phyloP scores from a whole-genome alignment of 352 stramenopile genomes.

The Phytophthora pluvialis region DNA sequence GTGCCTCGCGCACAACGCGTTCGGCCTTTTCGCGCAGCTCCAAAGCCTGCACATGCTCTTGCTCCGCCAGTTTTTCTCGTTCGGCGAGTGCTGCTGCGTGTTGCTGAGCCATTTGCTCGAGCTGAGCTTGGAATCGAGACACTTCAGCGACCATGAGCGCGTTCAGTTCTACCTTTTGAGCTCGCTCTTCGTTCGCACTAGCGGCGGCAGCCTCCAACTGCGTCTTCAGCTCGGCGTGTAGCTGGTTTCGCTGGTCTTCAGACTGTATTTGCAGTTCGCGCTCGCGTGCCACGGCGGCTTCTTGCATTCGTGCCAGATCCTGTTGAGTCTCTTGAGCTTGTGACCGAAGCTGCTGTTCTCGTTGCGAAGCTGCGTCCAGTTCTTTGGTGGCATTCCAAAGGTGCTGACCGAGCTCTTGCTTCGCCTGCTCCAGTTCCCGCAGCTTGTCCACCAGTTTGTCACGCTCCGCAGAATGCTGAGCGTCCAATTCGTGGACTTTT shows the following conservation, averaged over 20 bases:
- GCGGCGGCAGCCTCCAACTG: slow-evolving; percentile 42
- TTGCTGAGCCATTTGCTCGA: slow-evolving; percentile 36
- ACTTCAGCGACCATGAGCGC: slow-evolving; percentile 57
- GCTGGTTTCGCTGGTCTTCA: slow-evolving; percentile 45
- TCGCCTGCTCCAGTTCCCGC: slow-evolving; percentile 29
- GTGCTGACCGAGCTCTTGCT: slow-evolving; percentile 69
- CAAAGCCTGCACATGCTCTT: slow-evolving; percentile 39
- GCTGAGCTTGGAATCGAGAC: slow-evolving; percentile 47
- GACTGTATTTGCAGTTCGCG: slow-evolving; percentile 51
- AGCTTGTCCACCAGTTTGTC: slow-evolving; percentile 25
- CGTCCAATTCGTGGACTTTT: slow-evolving; percentile 16
- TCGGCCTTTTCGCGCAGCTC: slow-evolving; percentile 40
- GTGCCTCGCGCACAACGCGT: slow-evolving; percentile 30
- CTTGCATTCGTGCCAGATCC: slow-evolving; percentile 36
- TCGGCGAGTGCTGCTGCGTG: slow-evolving; percentile 27
- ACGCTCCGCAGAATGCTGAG: slow-evolving; percentile 4
- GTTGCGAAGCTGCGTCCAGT: slow-evolving; percentile 39
- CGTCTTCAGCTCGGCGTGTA: slow-evolving; percentile 48
- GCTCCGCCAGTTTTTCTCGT: slow-evolving; percentile 23
- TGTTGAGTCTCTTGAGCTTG: slow-evolving; percentile 35
- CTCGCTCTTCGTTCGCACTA: slow-evolving; percentile 45
- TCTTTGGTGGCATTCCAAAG: slow-evolving; percentile 67
- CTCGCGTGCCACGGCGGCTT: slow-evolving; percentile 36
- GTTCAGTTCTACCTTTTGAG: slow-evolving; percentile 79
- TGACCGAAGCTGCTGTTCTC: slow-evolving; percentile 35